Evolutionary conservation across 768 basidiomycete genomes (phyloP), one percentile per base, ranked within the genome.

Genomic region (Arthromyces matolae): DNA sequence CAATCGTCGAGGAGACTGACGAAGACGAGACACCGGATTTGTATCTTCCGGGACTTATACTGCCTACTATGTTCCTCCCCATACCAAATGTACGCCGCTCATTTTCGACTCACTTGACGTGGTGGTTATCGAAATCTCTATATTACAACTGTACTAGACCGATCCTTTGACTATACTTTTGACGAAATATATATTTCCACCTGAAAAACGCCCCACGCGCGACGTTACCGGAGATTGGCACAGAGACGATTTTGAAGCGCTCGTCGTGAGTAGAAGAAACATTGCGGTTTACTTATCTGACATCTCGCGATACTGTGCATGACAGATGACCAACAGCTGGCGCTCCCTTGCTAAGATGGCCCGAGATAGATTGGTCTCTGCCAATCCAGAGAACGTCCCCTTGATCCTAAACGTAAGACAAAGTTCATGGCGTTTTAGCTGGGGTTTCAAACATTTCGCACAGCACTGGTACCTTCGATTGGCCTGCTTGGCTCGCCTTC

Each of bases 321-420:
- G 52, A 56, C 49, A 92, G 89, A 89, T 89, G 84, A 82, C 86
- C 32, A 92, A 93, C 57, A 89, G 84, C 60, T 93, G 90, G 90
- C 76, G 90, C 44, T 80, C 89, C 1, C 60, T 92, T 45, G 89
- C 89, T n/a, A 77, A 71, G 53, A 89, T 90, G 86, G 88, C 89
- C 27, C 77, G 85, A 60, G 89, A 92, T 62, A 73, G 81, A 25
- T 78, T 92, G 45, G 81, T 91, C 18, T 71, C 75, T 14, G 71
- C 85, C 41, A 76, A 86, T 54, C 86, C 89, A 0, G 81, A 81
- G 53, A 84, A 90, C 47, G 54, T 89, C 38, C 60, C 62, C 8
- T 71, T 77, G 50, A 77, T 91, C 47, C 71, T 92, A 24, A 80
- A 78, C 37, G 89, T 89, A 64, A 71, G 86, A 65, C 42, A n/a